Conservation (phyloP, 768 basidiomycete species). For the Amanita exitialis region DNA sequence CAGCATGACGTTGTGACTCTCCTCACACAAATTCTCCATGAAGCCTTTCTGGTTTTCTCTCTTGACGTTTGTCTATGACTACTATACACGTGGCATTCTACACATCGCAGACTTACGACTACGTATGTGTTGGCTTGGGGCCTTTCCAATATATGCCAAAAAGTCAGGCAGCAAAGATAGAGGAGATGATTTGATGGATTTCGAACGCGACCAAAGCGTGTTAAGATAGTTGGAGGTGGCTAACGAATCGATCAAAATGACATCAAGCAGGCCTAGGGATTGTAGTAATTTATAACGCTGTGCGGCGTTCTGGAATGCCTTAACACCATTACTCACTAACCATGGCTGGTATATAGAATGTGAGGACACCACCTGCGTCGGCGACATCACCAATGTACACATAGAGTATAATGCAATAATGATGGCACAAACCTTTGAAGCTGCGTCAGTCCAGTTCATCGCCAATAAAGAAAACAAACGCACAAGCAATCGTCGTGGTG, state of each 20-base stretch:
- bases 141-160: no score
- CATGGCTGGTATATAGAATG: slow-evolving; percentile 80
- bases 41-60: no score
- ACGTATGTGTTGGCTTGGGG: no score
- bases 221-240: slow-evolving; percentile 57
- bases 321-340: slow-evolving; percentile 36
- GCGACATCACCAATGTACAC: slow-evolving; percentile 79
- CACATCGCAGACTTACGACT: no score
- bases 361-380: slow-evolving; percentile 76
- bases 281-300: no score
- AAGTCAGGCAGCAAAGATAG: slow-evolving; percentile 6
- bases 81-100: no score
- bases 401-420: slow-evolving; percentile 80
- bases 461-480: slow-evolving; percentile 14
- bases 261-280: no score
- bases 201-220: slow-evolving; percentile 34
- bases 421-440: slow-evolving; percentile 61
- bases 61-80: no score
- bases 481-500: slow-evolving; percentile 79
- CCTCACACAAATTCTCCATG: no score
- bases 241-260: slow-evolving; percentile 19
- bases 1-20: no score
- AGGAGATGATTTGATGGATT: slow-evolving; percentile 29
- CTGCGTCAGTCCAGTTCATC: not conserved
- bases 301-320: no score